phyloP scores from a whole-genome alignment of 805 yeast genomes.

The Alloascoidea africana region DNA sequence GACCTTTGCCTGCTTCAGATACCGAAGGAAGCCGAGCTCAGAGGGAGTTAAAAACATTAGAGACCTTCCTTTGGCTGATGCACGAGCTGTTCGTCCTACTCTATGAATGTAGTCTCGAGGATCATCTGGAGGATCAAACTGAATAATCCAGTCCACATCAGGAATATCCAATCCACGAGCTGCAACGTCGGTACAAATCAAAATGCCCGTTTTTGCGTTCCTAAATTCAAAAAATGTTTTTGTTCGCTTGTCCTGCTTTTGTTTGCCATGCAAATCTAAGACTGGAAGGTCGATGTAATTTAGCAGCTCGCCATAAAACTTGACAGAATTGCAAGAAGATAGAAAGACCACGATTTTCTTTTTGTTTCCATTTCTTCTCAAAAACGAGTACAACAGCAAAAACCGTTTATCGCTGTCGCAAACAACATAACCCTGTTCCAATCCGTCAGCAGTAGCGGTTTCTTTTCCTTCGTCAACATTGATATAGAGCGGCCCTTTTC shows the following conservation, averaged over 20 bases:
- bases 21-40: conserved; percentile 88
- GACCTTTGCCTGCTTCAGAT: conserved; percentile 91
- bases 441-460: conserved; percentile 86
- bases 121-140: conserved; percentile 99
- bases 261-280: conserved; percentile 92
- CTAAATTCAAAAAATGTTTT: conserved; percentile 97
- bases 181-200: conserved; percentile 96
- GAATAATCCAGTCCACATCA: conserved; percentile 97
- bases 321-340: conserved; percentile 94
- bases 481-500: conserved; percentile 87
- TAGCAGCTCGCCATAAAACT: conserved; percentile 85
- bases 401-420: conserved; percentile 95
- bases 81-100: conserved; percentile 98
- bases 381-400: conserved; percentile 75
- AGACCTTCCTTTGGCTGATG: conserved; percentile 76
- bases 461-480: conserved; percentile 80
- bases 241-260: conserved; percentile 96
- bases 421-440: conserved; percentile 97
- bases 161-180: conserved; percentile 99
- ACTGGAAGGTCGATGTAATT: conserved; percentile 97
- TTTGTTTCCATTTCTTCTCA: conserved; percentile 75
- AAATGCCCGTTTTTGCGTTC: conserved; percentile 87
- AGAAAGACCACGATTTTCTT: conserved; percentile 89
- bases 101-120: conserved; percentile 98
- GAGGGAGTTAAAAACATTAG: conserved; percentile 90